Evolutionary conservation across 2,329 filamentous ascomycete genomes (phyloP), one percentile per base, ranked within the genome.

Genomic region (Aspergillus quadricinctus): DNA sequence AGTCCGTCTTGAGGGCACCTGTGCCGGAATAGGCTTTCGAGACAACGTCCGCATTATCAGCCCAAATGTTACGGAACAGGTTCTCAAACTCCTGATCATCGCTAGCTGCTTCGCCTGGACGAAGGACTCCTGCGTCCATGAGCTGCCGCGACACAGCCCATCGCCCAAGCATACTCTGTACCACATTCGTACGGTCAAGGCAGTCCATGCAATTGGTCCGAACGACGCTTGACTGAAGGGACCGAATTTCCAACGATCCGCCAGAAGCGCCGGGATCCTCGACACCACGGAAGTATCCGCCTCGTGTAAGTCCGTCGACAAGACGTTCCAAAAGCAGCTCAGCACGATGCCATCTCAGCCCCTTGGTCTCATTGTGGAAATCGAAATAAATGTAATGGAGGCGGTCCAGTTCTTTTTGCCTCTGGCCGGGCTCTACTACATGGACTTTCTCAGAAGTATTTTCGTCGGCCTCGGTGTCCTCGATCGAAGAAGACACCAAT

Each of bases 191-290:
- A 53, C 94, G 89, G 75, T 99, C 94, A 14, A 99, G 83, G 64
- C 95, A 99, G 75, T 99, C 94, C 94, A 99, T 99, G 78, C 94
- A 99, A 74, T 99, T 99, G 41, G 94, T 97, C 53, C 94, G 88
- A 61, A 99, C 92, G 17, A 97, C 92, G 59, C 90, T 92, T 1
- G 86, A 90, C 79, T 99, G 94, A 61, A 85, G 82, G 59, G 84
- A 87, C 61, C 92, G 87, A 35, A 91, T 84, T 66, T 97, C 93
- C 11, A 97, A 81, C 19, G 84, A 85, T 29, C 88, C 89, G 57
- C 86, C 81, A 50, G 80, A 72, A 64, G 85, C 83, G 46, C 85
- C 89, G 1, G 92, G 90, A 78, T 88, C 89, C 72, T 97, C 91
- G 28, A 93, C 85, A 40, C 90, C 93, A 60, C 92, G 88, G 82